A percentile compares a stretch with the other conserved stretches of the same genome.
phyloP scores from a whole-genome alignment of 345 rosid species.

The Gossypium arboreum region DNA sequence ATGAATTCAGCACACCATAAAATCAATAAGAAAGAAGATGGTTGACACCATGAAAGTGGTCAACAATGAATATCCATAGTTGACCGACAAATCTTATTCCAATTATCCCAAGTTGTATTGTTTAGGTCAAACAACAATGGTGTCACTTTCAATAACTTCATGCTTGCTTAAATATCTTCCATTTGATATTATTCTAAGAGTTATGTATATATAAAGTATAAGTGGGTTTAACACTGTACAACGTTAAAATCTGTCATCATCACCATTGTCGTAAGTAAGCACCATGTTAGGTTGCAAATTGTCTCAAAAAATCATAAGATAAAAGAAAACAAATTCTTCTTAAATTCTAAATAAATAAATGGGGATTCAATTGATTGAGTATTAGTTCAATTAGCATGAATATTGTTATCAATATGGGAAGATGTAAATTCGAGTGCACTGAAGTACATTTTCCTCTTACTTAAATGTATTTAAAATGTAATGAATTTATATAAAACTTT shows the following conservation, averaged over 20 bases:
- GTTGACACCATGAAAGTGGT: background rate
- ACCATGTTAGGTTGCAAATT: background rate
- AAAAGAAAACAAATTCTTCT: background rate
- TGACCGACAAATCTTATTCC: background rate
- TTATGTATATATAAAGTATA: too few relatives aligned
- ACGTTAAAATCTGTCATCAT: background rate
- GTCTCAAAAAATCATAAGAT: background rate
- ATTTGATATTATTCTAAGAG: background rate
- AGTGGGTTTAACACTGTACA: background rate
- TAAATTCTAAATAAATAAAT: background rate
- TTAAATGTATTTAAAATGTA: too few relatives aligned
- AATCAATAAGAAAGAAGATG: background rate
- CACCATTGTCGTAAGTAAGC: background rate
- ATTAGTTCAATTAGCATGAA: too few relatives aligned
- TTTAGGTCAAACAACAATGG: too few relatives aligned
- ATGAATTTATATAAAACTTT: too few relatives aligned
- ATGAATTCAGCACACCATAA: background rate
- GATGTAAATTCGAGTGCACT: accelerated
- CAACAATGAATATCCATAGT: background rate
- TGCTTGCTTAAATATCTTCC: background rate
- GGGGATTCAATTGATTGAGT: too few relatives aligned
- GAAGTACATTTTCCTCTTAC: too few relatives aligned
- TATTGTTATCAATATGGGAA: too few relatives aligned
- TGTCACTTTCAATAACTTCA: too few relatives aligned
- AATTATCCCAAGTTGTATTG: background rate